Evolutionary conservation across 345 rosid species (phyloP).

Genomic region (Camelina laxa): DNA sequence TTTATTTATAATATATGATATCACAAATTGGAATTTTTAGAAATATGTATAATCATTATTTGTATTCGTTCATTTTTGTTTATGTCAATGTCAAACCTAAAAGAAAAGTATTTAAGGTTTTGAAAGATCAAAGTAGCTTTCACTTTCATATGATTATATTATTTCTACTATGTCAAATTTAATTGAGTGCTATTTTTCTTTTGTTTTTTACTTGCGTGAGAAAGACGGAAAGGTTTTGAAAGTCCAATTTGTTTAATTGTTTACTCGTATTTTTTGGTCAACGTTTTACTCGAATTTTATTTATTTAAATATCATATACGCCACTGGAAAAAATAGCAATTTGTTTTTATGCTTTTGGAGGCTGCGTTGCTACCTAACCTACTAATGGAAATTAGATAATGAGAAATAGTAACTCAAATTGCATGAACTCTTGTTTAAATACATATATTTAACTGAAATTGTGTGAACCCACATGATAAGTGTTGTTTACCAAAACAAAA

Average conservation of each 20-base stretch:
- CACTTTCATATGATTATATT: slow-evolving; percentile 11
- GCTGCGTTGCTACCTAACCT: slow-evolving; percentile 19
- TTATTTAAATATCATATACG: not conserved
- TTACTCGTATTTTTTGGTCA: slow-evolving; percentile 5
- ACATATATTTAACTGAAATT: too few relatives aligned
- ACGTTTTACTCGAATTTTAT: not conserved
- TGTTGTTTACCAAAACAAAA: too few relatives aligned
- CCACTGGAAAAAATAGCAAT: not conserved
- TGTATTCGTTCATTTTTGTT: not conserved
- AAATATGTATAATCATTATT: too few relatives aligned
- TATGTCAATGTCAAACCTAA: not conserved
- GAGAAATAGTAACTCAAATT: not conserved
- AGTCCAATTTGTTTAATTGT: slow-evolving; percentile 5
- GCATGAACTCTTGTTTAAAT: not conserved
- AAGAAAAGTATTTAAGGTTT: not conserved
- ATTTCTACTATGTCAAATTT: slow-evolving; percentile 15
- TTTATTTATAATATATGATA: too few relatives aligned
- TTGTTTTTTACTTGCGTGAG: slow-evolving; percentile 23
- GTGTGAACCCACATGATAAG: too few relatives aligned
- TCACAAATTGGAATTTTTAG: not conserved
- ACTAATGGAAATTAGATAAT: slow-evolving; percentile 1
- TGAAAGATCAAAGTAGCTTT: not conserved
- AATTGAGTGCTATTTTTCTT: not conserved
- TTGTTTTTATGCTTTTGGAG: slow-evolving; percentile 17
- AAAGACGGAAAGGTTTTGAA: slow-evolving; percentile 10